phyloP scores from a whole-genome alignment of 768 basidiomycete species.

The Mycena vulgaris region DNA sequence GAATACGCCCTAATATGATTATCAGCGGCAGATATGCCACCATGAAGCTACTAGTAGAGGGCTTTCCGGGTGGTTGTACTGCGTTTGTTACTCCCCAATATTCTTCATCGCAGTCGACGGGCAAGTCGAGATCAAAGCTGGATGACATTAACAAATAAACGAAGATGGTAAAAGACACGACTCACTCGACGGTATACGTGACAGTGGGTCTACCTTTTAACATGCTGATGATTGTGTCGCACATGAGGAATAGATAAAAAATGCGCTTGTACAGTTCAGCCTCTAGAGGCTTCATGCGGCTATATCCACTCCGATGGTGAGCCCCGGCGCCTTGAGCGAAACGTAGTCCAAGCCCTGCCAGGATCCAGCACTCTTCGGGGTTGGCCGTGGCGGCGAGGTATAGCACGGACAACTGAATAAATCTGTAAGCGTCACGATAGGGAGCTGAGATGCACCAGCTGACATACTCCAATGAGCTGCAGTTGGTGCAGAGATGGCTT shows the following conservation, averaged over 20 bases:
- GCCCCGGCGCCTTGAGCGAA: constrained; percentile 24
- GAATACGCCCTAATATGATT: constrained; percentile 20
- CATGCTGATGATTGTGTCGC: constrained; percentile 5
- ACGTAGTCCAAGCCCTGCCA: constrained; percentile 10
- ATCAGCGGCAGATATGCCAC: constrained; percentile 9
- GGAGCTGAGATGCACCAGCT: background rate
- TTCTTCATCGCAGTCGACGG: constrained; percentile 48
- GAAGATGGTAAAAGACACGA: background rate
- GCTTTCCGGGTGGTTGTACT: constrained; percentile 60
- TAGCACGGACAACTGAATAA: background rate
- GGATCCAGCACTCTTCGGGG: constrained; percentile 14
- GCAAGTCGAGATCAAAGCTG: constrained; percentile 27
- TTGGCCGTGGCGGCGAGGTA: background rate
- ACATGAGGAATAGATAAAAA: constrained; percentile 12
- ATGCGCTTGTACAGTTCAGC: constrained; percentile 24
- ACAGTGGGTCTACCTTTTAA: constrained; percentile 18
- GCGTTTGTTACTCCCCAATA: constrained; percentile 64
- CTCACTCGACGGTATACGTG: constrained; percentile 10
- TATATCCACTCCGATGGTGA: constrained; percentile 7
- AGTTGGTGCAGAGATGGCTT: constrained; percentile 8
- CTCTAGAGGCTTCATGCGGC: background rate
- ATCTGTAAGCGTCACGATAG: background rate
- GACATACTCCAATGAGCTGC: constrained; percentile 15
- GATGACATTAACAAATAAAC: background rate
- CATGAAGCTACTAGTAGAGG: constrained; percentile 47